These are phyloP conservation scores for thale cress (Arabidopsis thaliana) DNA, from an alignment of 345 rosid genomes.

Conservation along the genomic window TAIR10.1 NC_003075.7:17649501-17650000, in stretches of 20 bases:
- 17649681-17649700: constrained; percentile 53
- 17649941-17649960: neutral
- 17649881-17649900: too few relatives aligned
- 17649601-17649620: neutral
- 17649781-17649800: too few relatives aligned
- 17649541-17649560: neutral
- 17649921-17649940: neutral
- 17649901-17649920: too few relatives aligned
- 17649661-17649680: constrained; percentile 36
- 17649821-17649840: too few relatives aligned
- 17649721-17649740: neutral
- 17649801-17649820: too few relatives aligned
- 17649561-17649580: constrained; percentile 26
- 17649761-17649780: neutral
- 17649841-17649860: too few relatives aligned
- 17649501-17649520: neutral
- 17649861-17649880: too few relatives aligned
- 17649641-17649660: neutral
- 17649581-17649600: constrained; percentile 21
- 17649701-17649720: neutral
- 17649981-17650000: neutral
- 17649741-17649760: neutral
- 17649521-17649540: neutral
- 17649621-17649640: neutral
- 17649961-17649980: neutral